phyloP scores from a whole-genome alignment of 192 early-diverging fungal genomes.

The Coemansia sp. region DNA sequence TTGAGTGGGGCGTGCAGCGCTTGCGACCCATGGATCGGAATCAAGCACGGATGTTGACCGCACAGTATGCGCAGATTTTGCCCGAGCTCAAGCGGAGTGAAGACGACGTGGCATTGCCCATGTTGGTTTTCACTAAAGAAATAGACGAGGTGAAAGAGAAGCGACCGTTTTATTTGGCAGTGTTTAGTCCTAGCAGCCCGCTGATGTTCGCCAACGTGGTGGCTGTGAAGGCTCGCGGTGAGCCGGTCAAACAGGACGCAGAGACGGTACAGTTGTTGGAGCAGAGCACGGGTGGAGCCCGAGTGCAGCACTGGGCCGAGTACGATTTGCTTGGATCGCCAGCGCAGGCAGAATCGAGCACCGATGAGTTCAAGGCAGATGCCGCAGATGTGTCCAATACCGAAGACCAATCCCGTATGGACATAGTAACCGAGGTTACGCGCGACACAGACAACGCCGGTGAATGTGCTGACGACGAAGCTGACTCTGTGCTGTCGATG shows the following conservation, averaged over 20 bases:
- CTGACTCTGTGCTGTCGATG: slow-evolving; percentile 9
- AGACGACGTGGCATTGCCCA: slow-evolving; percentile 20
- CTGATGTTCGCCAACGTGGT: slow-evolving; percentile 42
- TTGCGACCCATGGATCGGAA: slow-evolving; percentile 36
- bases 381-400: too few species aligned
- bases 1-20: slow-evolving; percentile 31
- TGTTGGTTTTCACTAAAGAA: slow-evolving; percentile 37
- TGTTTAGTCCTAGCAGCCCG: slow-evolving; percentile 17
- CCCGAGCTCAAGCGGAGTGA: slow-evolving; percentile 18
- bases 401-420: too few species aligned
- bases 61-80: slow-evolving; percentile 52
- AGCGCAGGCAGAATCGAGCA: slow-evolving; percentile 1
- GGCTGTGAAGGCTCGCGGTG: slow-evolving; percentile 13
- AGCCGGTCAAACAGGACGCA: neutral
- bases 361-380: neutral
- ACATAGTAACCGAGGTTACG: too few species aligned
- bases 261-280: slow-evolving; percentile 9
- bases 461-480: neutral
- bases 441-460: neutral
- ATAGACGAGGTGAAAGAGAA: slow-evolving; percentile 1
- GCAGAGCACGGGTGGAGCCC: neutral
- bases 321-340: slow-evolving; percentile 45
- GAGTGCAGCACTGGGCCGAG: slow-evolving; percentile 42
- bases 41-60: slow-evolving; percentile 34
- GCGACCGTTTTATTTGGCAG: slow-evolving; percentile 35